phyloP scores from a whole-genome alignment of 768 basidiomycete genomes.

The Tricholomella constricta region DNA sequence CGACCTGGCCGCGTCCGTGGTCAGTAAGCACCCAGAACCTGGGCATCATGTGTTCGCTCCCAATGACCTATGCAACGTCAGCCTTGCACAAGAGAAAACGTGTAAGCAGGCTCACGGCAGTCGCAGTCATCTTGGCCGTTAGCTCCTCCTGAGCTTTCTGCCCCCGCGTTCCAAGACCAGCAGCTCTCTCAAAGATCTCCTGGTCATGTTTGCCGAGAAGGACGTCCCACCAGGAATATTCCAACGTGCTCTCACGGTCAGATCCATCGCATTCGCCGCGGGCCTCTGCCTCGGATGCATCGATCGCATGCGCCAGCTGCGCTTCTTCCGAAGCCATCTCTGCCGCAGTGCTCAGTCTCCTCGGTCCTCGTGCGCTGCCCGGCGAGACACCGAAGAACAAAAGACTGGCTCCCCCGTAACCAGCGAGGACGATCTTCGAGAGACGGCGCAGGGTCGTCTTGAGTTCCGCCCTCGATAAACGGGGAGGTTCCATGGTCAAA shows the following conservation, averaged over 20 bases:
- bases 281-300: constrained; percentile 71
- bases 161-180: constrained; percentile 28
- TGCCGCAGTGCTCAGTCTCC: constrained; percentile 28
- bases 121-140: constrained; percentile 49
- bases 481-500: constrained; percentile 11
- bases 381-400: constrained; percentile 76
- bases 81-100: background rate
- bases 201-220: constrained; percentile 79
- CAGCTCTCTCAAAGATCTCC: constrained; percentile 77
- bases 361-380: constrained; percentile 31
- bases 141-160: constrained; percentile 33
- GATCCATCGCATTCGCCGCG: constrained; percentile 40
- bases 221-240: constrained; percentile 84
- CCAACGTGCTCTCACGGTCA: constrained; percentile 20
- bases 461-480: constrained; percentile 48
- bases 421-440: constrained; percentile 82
- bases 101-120: constrained; percentile 41
- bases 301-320: constrained; percentile 63
- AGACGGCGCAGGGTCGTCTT: constrained; percentile 74
- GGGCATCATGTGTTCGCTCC: constrained; percentile 72
- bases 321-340: constrained; percentile 60
- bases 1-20: constrained; percentile 70
- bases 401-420: constrained; percentile 81
- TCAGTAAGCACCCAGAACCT: constrained; percentile 88
- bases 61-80: constrained; percentile 45